These are phyloP conservation scores for Trichosporon inkin DNA, from an alignment of 1,284 basidiomycete genomes.

Conservation along the genomic window DNA sequence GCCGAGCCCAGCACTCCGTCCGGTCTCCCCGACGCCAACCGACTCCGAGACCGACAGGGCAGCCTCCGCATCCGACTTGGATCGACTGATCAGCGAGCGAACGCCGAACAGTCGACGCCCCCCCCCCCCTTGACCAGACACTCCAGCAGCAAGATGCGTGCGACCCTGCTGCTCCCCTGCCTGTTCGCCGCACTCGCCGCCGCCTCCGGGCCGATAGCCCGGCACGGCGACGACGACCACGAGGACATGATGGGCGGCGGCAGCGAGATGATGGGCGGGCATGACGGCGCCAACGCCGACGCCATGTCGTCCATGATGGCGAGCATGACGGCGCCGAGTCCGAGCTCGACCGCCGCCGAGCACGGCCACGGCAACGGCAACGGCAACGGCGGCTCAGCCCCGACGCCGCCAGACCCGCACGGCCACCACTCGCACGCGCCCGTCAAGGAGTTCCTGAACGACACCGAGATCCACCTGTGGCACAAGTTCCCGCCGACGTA, in stretches of 20 bases:
- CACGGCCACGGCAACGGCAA: neutral
- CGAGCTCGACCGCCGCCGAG: constrained; percentile 1
- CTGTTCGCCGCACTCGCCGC: constrained; percentile 7
- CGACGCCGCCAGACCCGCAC: constrained; percentile 20
- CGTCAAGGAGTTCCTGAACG: constrained; percentile 33
- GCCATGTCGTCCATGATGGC: neutral
- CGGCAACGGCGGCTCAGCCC: neutral
- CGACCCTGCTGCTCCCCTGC: constrained; percentile 12
- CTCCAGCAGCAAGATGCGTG: constrained; percentile 14
- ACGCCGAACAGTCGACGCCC: neutral
- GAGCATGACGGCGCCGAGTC: neutral
- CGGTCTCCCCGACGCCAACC: neutral
- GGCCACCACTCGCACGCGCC: constrained; percentile 32
- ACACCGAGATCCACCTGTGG: constrained; percentile 35
- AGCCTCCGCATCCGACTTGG: too few species aligned
- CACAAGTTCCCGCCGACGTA: constrained; percentile 43
- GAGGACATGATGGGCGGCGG: constrained; percentile 10
- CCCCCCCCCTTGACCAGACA: neutral
- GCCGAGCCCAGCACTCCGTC: neutral
- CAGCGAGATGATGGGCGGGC: constrained; percentile 10
- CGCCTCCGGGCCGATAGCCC: neutral
- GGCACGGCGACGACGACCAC: constrained; percentile 20
- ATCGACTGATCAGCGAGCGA: neutral
- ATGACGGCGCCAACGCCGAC: neutral
- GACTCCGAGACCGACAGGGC: neutral